These are phyloP conservation scores for Nidula microcarpa DNA, from an alignment of 768 basidiomycete genomes.

Conservation along the genomic window DNA sequence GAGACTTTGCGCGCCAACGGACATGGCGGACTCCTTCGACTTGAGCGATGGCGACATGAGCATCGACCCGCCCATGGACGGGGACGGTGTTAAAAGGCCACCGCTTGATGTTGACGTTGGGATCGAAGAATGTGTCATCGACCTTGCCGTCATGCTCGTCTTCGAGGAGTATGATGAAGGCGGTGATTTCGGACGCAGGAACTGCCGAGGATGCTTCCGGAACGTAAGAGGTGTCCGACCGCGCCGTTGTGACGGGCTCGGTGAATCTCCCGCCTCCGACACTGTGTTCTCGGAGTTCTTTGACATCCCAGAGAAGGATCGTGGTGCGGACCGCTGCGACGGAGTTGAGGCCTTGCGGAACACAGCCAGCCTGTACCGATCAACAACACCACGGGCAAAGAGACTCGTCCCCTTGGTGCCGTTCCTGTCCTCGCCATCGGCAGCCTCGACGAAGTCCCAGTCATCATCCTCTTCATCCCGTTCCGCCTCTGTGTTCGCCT, in stretches of 20 bases:
- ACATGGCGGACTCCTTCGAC: constrained; percentile 76
- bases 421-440: constrained; percentile 79
- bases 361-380: constrained; percentile 80
- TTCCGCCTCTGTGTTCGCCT: constrained; percentile 31
- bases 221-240: constrained; percentile 71
- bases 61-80: constrained; percentile 45
- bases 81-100: constrained; percentile 60
- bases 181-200: constrained; percentile 72
- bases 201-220: constrained; percentile 68
- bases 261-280: constrained; percentile 37
- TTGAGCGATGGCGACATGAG: constrained; percentile 66
- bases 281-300: constrained; percentile 43
- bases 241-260: constrained; percentile 54
- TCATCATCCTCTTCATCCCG: constrained; percentile 74
- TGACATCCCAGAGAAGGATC: constrained; percentile 58
- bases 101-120: constrained; percentile 37
- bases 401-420: constrained; percentile 77
- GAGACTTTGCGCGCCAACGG: constrained; percentile 66
- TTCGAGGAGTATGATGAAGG: constrained; percentile 40
- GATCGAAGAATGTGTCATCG: constrained; percentile 38
- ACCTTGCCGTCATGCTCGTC: constrained; percentile 32
- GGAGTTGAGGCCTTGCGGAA: constrained; percentile 82
- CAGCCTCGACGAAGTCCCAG: constrained; percentile 88
- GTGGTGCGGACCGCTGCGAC: constrained; percentile 37
- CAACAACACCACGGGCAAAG: constrained; percentile 89